These are phyloP conservation scores for Arthrinium puccinioides DNA, from an alignment of 2,329 filamentous ascomycete species.

Conservation along the genomic window DNA sequence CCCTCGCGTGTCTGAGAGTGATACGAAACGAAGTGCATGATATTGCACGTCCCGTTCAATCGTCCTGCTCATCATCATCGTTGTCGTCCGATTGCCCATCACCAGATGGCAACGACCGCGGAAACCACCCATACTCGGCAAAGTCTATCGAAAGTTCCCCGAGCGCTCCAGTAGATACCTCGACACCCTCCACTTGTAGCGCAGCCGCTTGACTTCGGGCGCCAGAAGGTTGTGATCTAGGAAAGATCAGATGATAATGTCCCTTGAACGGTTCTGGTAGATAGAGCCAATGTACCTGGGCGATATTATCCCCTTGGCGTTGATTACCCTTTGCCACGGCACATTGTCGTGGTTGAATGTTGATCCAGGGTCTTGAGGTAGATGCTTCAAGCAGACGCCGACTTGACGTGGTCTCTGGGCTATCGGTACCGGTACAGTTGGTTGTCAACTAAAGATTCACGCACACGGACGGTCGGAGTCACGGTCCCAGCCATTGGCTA, in stretches of 20 bases:
- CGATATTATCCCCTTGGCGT: conserved; percentile 78
- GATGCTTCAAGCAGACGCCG: conserved; percentile 81
- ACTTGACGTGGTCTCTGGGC: conserved; percentile 76
- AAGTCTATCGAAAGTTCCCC: conserved; percentile 47
- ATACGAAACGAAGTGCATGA: too few relatives aligned
- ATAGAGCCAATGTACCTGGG: conserved; percentile 49
- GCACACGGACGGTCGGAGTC: background rate
- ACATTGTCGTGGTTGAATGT: conserved; percentile 71
- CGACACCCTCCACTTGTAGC: conserved; percentile 44
- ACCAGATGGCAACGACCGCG: conserved; percentile 38
- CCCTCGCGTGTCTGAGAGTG: too few relatives aligned
- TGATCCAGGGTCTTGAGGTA: conserved; percentile 47
- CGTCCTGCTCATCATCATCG: conserved; percentile 5
- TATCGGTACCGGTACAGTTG: too few relatives aligned
- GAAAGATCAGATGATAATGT: background rate
- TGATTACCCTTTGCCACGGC: conserved; percentile 92
- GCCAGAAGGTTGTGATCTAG: conserved; percentile 41
- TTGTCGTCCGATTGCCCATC: conserved; percentile 21
- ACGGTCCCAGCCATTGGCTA: background rate
- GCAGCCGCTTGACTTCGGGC: conserved; percentile 42
- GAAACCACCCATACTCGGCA: conserved; percentile 49
- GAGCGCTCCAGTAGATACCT: conserved; percentile 38
- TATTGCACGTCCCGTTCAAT: background rate
- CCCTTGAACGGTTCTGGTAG: too few relatives aligned
- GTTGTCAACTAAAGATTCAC: too few relatives aligned